Evolutionary conservation across 2,329 filamentous ascomycete species (phyloP).

Genomic region (Aspergillus aculeatinus): DNA sequence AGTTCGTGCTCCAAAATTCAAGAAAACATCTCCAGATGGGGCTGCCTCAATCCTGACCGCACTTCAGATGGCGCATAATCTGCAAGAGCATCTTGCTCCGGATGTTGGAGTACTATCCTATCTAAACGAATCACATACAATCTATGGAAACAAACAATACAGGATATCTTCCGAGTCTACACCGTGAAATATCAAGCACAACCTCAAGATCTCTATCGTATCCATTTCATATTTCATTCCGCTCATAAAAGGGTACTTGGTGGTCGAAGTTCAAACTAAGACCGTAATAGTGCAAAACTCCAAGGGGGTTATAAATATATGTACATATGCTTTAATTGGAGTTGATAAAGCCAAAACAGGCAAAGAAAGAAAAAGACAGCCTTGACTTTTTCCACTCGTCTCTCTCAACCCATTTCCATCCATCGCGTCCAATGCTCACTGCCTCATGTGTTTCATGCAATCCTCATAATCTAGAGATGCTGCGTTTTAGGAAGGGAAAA

Average conservation of each 20-base stretch:
- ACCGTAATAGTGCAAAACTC: not conserved
- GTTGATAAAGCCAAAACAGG: not conserved
- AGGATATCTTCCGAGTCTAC: no score
- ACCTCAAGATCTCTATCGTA: not conserved
- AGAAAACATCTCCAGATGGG: no score
- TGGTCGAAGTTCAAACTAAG: not conserved
- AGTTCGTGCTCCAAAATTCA: no score
- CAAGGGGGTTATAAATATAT: not conserved
- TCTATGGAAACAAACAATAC: no score
- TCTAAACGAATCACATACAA: no score
- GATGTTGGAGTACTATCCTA: no score
- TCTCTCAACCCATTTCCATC: not conserved
- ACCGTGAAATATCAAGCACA: no score
- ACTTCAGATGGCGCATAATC: no score
- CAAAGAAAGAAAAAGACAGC: not conserved
- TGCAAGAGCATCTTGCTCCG: no score
- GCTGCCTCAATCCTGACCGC: no score
- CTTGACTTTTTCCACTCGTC: not conserved
- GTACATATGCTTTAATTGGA: not conserved
- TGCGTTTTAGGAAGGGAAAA: not conserved
- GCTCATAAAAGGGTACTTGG: not conserved
- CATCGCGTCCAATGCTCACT: not conserved
- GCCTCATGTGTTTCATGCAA: not conserved
- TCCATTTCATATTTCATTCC: not conserved
- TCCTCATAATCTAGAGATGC: not conserved